Evolutionary conservation across 2,329 filamentous ascomycete genomes (phyloP).

Genomic region (Monosporascus sp.): DNA sequence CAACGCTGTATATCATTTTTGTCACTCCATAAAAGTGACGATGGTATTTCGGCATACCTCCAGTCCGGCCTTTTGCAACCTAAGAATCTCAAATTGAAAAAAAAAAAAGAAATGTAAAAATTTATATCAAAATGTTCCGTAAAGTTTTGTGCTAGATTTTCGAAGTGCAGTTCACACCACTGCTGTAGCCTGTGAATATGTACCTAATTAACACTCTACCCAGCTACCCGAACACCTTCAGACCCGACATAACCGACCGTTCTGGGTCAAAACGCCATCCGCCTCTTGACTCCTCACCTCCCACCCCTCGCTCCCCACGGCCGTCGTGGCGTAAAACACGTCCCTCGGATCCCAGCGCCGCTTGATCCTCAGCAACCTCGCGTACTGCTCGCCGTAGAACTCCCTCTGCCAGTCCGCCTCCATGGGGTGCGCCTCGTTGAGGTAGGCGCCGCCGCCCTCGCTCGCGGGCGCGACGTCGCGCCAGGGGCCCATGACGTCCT

Average conservation of each 20-base stretch:
- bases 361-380: slow-evolving; percentile 30
- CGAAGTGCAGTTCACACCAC: no score
- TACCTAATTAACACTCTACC: no score
- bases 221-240: no score
- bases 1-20: no score
- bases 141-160: no score
- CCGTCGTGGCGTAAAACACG: slow-evolving; percentile 33
- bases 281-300: slow-evolving; percentile 10
- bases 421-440: slow-evolving; percentile 36
- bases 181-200: no score
- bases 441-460: slow-evolving; percentile 22
- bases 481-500: slow-evolving; percentile 19
- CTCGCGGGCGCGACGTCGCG: slow-evolving; percentile 12
- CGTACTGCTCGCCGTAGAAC: slow-evolving; percentile 32
- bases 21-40: no score
- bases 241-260: slow-evolving; percentile 1
- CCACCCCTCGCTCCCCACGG: slow-evolving; percentile 38
- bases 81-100: no score
- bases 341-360: slow-evolving; percentile 32
- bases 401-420: slow-evolving; percentile 24
- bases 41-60: no score
- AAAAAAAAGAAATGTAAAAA: no score
- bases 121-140: no score
- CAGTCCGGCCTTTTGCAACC: no score
- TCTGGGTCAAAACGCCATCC: slow-evolving; percentile 3